Evolutionary conservation across 176 grass and related monocot genomes (phyloP).

Genomic region (Rhipidocladum racemiflorum): DNA sequence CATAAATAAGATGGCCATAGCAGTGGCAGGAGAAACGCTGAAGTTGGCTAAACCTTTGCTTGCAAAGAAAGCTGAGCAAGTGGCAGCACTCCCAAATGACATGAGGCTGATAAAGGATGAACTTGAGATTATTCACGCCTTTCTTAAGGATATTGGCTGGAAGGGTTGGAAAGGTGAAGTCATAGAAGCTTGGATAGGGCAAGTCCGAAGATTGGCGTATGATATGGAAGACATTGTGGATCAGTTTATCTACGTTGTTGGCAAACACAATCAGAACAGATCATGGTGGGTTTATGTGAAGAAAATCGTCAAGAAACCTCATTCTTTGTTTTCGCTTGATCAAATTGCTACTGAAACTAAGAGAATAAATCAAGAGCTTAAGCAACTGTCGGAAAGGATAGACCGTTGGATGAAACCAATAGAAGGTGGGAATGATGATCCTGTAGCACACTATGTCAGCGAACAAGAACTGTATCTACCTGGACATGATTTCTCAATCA

Average conservation of each 20-base stretch:
- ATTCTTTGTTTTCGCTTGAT: neutral
- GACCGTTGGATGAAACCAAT: neutral
- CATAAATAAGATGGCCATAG: slow-evolving; percentile 26
- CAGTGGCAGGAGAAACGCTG: slow-evolving; percentile 17
- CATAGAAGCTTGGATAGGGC: slow-evolving; percentile 27
- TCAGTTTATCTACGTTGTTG: slow-evolving; percentile 21
- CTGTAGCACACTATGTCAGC: neutral
- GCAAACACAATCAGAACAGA: neutral
- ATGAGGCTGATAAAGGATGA: slow-evolving; percentile 35
- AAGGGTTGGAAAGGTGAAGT: neutral
- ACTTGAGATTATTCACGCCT: slow-evolving; percentile 35
- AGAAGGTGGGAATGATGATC: neutral
- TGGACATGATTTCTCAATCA: neutral
- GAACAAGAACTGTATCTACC: neutral
- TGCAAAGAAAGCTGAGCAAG: neutral
- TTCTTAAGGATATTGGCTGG: neutral
- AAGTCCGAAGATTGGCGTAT: slow-evolving; percentile 32
- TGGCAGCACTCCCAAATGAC: neutral
- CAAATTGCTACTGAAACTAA: neutral
- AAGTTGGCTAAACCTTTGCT: slow-evolving; percentile 15
- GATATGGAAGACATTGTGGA: slow-evolving; percentile 40
- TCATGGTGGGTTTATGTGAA: slow-evolving; percentile 6
- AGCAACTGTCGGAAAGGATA: neutral
- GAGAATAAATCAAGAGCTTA: neutral
- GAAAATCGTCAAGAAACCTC: slow-evolving; percentile 15